Conservation (phyloP, 2,329 filamentous ascomycete species). For the Xylaria sp. region DNA sequence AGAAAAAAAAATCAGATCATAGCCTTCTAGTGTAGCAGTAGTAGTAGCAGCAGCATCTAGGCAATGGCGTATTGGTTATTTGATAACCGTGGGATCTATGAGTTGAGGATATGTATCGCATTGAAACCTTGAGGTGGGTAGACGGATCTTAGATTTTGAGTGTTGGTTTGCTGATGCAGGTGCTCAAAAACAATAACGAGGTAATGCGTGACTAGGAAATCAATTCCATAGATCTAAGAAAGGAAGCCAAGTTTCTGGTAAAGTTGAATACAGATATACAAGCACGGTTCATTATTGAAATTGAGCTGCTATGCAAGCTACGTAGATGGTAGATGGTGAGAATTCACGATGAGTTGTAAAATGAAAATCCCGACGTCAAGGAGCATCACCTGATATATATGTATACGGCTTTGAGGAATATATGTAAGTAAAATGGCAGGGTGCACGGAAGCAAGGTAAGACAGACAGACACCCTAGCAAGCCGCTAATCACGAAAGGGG, state of each 20-base stretch:
- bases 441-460: background rate
- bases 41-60: background rate
- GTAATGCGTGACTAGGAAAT: background rate
- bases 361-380: background rate
- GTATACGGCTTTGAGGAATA: constrained; percentile 5
- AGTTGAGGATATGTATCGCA: background rate
- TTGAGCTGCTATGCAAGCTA: background rate
- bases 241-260: background rate
- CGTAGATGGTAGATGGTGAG: background rate
- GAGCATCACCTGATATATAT: background rate
- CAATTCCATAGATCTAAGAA: background rate
- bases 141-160: background rate
- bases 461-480: constrained; percentile 1
- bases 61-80: constrained; percentile 3
- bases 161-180: background rate
- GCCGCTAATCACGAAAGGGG: constrained; percentile 36
- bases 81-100: background rate
- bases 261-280: background rate
- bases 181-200: background rate
- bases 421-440: no score
- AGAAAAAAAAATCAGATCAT: constrained; percentile 12
- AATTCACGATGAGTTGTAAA: background rate
- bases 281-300: background rate
- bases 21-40: constrained; percentile 8
- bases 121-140: background rate